These are phyloP conservation scores for Phytophthora pinifolia DNA, from an alignment of 352 stramenopile species.

Conservation along the genomic window DNA sequence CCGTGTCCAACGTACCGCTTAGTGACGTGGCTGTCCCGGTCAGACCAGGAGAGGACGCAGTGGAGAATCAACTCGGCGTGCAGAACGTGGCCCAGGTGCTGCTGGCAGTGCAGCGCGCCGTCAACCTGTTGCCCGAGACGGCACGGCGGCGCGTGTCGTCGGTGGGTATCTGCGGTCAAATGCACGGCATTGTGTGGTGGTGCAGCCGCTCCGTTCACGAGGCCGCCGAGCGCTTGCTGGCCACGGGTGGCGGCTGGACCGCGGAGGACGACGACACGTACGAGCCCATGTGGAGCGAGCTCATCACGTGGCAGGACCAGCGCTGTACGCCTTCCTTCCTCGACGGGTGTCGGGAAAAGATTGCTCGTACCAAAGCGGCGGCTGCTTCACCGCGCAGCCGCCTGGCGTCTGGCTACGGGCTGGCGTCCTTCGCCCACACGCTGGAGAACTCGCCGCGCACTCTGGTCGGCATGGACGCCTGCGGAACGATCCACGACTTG, in stretches of 20 bases:
- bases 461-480: conserved; percentile 60
- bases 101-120: conserved; percentile 36
- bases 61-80: conserved; percentile 30
- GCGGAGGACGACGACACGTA: conserved; percentile 9
- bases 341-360: conserved; percentile 26
- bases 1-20: conserved; percentile 36
- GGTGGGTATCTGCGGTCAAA: conserved; percentile 81
- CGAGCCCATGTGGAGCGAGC: conserved; percentile 47
- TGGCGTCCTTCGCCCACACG: conserved; percentile 68
- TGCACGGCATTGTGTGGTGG: conserved; percentile 89
- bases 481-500: conserved; percentile 81
- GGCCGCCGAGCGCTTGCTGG: conserved; percentile 31
- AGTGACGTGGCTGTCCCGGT: conserved; percentile 30
- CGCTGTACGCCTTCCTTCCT: conserved; percentile 68
- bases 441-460: conserved; percentile 33
- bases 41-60: conserved; percentile 6
- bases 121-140: conserved; percentile 34
- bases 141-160: conserved; percentile 30
- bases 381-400: conserved; percentile 23
- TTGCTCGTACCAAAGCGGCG: conserved; percentile 10
- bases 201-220: conserved; percentile 40
- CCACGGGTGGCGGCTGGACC: conserved; percentile 7
- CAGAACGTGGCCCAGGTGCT: conserved; percentile 55
- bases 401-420: conserved; percentile 62
- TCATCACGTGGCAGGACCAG: conserved; percentile 84